phyloP scores from a whole-genome alignment of 23 red algal genomes.

The Porphyridium purpureum region DNA sequence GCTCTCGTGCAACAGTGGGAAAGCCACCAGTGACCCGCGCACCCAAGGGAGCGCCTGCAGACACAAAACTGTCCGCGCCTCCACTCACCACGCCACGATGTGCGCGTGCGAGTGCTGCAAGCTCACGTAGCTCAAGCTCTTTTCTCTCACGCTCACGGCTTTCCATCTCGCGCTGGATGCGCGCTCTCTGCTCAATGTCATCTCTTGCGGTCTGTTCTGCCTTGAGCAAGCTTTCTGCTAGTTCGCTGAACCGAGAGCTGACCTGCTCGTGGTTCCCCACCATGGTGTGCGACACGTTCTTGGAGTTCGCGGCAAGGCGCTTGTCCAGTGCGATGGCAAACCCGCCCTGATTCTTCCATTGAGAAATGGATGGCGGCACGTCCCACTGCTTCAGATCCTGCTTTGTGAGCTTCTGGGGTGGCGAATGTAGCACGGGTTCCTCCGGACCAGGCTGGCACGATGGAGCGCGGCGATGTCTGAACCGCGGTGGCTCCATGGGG shows the following conservation, averaged over 20 bases:
- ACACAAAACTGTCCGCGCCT: conserved; percentile 41
- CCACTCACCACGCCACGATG: conserved; percentile 15
- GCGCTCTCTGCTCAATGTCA: conserved; percentile 48
- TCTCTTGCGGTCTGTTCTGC: conserved; percentile 59
- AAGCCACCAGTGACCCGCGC: conserved; percentile 6
- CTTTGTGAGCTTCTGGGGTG: conserved; percentile 41
- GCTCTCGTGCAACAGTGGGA: not conserved
- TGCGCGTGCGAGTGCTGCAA: conserved; percentile 44
- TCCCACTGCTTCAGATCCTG: conserved; percentile 50
- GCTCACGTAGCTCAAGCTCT: conserved; percentile 54
- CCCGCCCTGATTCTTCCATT: conserved; percentile 93
- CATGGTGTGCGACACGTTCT: not conserved
- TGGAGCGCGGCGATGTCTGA: conserved; percentile 49
- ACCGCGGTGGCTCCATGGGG: conserved; percentile 45
- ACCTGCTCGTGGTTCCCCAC: conserved; percentile 14
- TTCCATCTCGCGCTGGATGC: conserved; percentile 22
- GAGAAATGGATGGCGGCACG: conserved; percentile 57
- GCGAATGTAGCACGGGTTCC: conserved; percentile 73
- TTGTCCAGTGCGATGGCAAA: conserved; percentile 85
- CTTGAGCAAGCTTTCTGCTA: conserved; percentile 57
- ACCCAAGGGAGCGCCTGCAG: conserved; percentile 43
- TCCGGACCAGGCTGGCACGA: conserved; percentile 55
- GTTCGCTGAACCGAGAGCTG: conserved; percentile 47
- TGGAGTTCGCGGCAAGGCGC: conserved; percentile 41
- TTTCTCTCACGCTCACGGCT: conserved; percentile 21